Base-by-base conservation (phyloP, 805 yeast genomes). In the Kazachstania psychrophila region DNA sequence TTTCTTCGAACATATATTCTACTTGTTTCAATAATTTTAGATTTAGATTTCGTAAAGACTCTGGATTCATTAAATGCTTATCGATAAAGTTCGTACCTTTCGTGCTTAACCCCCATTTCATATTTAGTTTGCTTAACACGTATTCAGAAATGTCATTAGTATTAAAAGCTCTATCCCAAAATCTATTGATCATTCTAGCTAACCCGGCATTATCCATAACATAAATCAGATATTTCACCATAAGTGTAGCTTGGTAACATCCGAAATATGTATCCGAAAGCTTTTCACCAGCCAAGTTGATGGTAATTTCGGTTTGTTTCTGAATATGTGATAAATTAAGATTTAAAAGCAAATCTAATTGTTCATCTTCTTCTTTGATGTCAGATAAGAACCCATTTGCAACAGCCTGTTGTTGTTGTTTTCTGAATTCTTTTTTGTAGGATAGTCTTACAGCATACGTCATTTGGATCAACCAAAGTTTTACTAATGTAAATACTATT, bases 101-200 rank as follows among this genome's bases (percentile, higher is more conserved):
- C 3, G 42, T 36, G 13, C 44, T 37, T 10, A 48, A 16, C 8
- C 53, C 54, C 54, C 54, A 50, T 37, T 50, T 50, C 37, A 45
- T 33, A 18, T 36, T 32, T 4, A 50, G 18, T 24, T 42, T 43
- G 12, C 38, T 37, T 3, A 39, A 23, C 3, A 48, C 41, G 12
- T 36, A 38, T 18, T 38, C 42, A 8, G 42, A 39, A 24, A 37
- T 40, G n/a, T 35, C 41, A 5, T 28, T 27, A 5, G 30, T 33
- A 33, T 36, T 24, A 17, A 36, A 37, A 3, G 31, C 40, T 23
- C 29, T 40, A 11, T 38, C 36, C 50, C 48, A 47, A 36, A 40
- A 48, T 19, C 25, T 39, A 8, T 39, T 39, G 3, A 37, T 36
- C 7, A 30, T 22, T 3, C 23, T 26, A 8, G 44, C 30, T 15